Base-by-base conservation (phyloP, 179 eudicot genomes). In the Sideroxylon spinosum region DNA sequence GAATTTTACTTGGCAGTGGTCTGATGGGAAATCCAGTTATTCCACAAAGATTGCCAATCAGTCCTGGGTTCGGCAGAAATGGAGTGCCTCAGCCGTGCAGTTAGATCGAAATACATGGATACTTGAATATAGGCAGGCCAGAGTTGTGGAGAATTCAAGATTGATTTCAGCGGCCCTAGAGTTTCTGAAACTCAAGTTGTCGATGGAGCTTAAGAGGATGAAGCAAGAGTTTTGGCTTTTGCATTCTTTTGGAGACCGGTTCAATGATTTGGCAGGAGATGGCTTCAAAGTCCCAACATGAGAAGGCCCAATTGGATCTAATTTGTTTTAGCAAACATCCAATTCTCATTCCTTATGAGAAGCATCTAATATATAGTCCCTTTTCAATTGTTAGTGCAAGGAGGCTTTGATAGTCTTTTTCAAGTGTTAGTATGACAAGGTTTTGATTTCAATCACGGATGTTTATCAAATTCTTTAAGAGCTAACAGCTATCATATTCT, bases 61-160 rank as follows among this genome's bases (percentile, higher is more conserved):
- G 63, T 83, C 92, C 46, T 91, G 97, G 97, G 64, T 65, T 20
- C 86, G 78, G 65, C 75, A 66, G 68, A 91, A 85, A 85, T 88
- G 97, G 94, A 83, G 91, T 80, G 90, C 94, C 46, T 93, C 91
- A 2, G 81, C 73, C 0, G 88, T 89, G 70, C 92, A 86, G 23
- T 60, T 91, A 0, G 90, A 90, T 72, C 80, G 83, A 49, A 86
- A 89, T 32, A 90, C 97, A 14, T 93, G 97, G 97, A 73, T 91
- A 25, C 71, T 93, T 7, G 97, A 93, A 84, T 89, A 91, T 77
- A 86, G 55, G 68, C 79, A 77, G 28, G 85, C 81, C 73, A 52
- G 68, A 68, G 56, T 88, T 12, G 69, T 82, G 65, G 88, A 93
- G 76, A 84, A 90, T 76, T 55, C 88, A 7, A 80, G 85, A 71